Evolutionary conservation across 768 basidiomycete species (phyloP).

Genomic region (Pleurotus sapidus): DNA sequence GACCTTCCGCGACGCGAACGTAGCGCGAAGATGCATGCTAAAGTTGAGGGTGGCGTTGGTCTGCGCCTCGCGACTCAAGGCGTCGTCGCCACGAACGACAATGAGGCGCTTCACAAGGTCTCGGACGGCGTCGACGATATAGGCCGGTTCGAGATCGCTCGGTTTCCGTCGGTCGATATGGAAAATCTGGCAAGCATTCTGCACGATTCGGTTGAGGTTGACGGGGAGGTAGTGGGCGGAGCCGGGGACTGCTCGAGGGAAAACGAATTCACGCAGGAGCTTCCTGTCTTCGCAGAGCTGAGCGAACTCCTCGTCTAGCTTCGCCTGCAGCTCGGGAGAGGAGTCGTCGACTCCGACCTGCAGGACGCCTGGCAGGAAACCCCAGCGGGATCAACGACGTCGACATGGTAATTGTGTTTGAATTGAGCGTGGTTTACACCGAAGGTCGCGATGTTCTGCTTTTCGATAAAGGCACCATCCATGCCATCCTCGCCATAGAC

Average conservation of each 20-base stretch:
- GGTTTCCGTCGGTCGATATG: constrained; percentile 94
- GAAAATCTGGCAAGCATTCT: constrained; percentile 96
- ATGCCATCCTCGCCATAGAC: constrained; percentile 98
- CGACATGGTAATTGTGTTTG: constrained; percentile 92
- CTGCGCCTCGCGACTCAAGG: constrained; percentile 74
- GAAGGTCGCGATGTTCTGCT: constrained; percentile 90
- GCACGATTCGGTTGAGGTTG: constrained; percentile 92
- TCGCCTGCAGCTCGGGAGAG: constrained; percentile 77
- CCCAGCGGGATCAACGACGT: constrained; percentile 79
- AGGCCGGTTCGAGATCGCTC: constrained; percentile 84
- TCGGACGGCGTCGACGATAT: constrained; percentile 79
- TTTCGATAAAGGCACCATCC: constrained; percentile 97
- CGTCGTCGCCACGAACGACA: constrained; percentile 85
- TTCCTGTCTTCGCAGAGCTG: constrained; percentile 74
- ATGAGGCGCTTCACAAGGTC: constrained; percentile 75
- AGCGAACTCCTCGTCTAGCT: constrained; percentile 70
- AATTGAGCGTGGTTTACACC: constrained; percentile 79
- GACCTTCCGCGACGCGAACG: constrained; percentile 83
- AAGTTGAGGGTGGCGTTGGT: constrained; percentile 88
- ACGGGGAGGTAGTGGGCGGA: constrained; percentile 88
- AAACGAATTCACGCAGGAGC: constrained; percentile 78
- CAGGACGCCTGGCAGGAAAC: constrained; percentile 75
- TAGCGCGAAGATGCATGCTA: constrained; percentile 89
- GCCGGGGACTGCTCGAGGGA: constrained; percentile 70
- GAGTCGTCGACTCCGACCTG: constrained; percentile 88